Evolutionary conservation across 2,329 filamentous ascomycete species (phyloP), one percentile per base, ranked within the genome.

Genomic region (Penicillium brasilianum): DNA sequence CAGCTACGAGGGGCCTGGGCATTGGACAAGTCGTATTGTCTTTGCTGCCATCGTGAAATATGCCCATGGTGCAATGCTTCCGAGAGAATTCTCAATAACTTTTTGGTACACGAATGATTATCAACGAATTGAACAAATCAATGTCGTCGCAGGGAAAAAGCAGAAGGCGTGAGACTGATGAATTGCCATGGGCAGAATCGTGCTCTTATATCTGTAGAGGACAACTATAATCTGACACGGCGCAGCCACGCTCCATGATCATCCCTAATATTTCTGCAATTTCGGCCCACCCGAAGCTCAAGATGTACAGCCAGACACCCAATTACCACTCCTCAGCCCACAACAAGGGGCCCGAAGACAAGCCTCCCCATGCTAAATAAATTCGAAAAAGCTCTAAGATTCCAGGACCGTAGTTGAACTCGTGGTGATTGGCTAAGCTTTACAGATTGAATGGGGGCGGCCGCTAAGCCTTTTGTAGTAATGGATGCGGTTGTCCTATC

Each of bases 391-490:
- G 11, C 25, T 41, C 48, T 57, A 54, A 49, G 59, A 32, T 28
- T 18, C 13, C 46, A 56, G 55, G 46, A 39, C 22, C 37, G 2
- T 3, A 34, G 14, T 34, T 16, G 13, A n/a, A 1, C 4, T 25
- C 4, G 32, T 8, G 18, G 13, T 39, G 32, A 37, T 53, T 53
- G 50, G 50, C 20, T 28, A 28, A 13, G 10, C 20, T 20, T 11
- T 39, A 18, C 18, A 32, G 22, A 52, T n/a, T 14, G 50, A 20
- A 30, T 34, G 44, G 41, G 59, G 57, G 28, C 30, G 28, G 11
- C 11, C 48, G 36, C 60, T 62, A 62, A 54, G 32, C 57, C 36
- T 16, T 62, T 62, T 59, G 57, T 10, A 41, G 60, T 25, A 62
- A 30, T 3, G 14, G 18, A 36, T 46, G 58, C 58, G 58, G 52